Base-by-base conservation (phyloP, 1,284 basidiomycete species). In the Volvariella volvacea region DNA sequence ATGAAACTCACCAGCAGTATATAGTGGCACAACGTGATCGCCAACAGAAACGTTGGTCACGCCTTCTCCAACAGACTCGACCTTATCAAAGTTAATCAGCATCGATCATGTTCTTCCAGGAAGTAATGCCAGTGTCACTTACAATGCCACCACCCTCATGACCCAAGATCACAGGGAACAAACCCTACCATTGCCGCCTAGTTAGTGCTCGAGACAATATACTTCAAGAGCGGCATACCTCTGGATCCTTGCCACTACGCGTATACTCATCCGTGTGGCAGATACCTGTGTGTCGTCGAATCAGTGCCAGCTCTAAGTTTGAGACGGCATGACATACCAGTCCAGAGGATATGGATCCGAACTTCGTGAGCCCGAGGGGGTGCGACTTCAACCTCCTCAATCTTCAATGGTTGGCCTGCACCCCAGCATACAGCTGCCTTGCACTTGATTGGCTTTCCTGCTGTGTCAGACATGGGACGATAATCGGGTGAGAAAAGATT, bases 241-340 rank as follows among this genome's bases (percentile, higher is more conserved):
- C 95, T 32, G 94, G 84, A 64, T 99, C 95, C 64, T 89, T 88
- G 50, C 96, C 95, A 58, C 92, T 95, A 60, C 95, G 86, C 47
- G 93, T 95, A 73, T 95, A 97, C 62, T 92, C 91, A 60, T 97
- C 94, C 62, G 96, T 99, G 68, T 99, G 95, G 71, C 96, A 99
- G 62, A 99, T 88, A 55, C 94, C 92, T 77, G 62, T n/a, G 43
- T 46, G 41, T 45, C 22, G 43, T 44, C 50, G 36, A 43, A 43
- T 43, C 2, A 49, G 37, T 41, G 42, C 39, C 48, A 38, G 21
- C 40, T n/a, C n/a, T n/a, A n/a, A n/a, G n/a, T n/a, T n/a, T n/a
- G 43, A 20, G 39, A 32, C 37, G n/a, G 25, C n/a, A 39, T 6
- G 33, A 65, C 75, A 52, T 56, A 84, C 91, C 89, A 42, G 88